A percentile compares a stretch with the other conserved stretches of the same genome.
These are phyloP conservation scores for Calonectria ilicicola DNA, from an alignment of 2,329 filamentous ascomycete species.

Conservation along the genomic window DNA sequence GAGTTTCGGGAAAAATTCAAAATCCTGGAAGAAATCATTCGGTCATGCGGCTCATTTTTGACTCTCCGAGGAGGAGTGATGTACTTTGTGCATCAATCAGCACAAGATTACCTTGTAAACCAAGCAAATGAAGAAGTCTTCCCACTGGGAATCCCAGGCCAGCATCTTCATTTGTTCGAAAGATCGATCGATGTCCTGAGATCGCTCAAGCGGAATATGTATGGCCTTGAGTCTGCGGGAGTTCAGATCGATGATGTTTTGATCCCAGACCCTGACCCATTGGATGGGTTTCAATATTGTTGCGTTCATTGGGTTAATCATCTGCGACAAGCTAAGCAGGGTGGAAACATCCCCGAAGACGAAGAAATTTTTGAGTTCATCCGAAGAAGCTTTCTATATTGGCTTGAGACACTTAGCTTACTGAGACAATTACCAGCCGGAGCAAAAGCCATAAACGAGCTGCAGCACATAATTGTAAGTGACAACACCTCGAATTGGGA, in stretches of 20 bases:
- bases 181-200: constrained; percentile 49
- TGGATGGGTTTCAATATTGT: constrained; percentile 30
- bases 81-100: constrained; percentile 57
- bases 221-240: constrained; percentile 39
- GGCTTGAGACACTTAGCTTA: constrained; percentile 57
- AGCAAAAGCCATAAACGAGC: neutral
- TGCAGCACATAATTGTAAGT: neutral
- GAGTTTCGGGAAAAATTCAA: constrained; percentile 8
- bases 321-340: neutral
- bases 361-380: neutral
- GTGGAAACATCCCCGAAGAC: neutral
- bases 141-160: constrained; percentile 36
- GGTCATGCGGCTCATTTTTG: constrained; percentile 53
- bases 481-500: neutral
- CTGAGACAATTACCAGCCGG: constrained; percentile 32
- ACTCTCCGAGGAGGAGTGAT: constrained; percentile 44
- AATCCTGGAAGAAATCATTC: constrained; percentile 44
- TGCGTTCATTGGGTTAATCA: constrained; percentile 39
- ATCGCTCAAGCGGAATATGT: constrained; percentile 51
- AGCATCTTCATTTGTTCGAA: constrained; percentile 48
- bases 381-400: constrained; percentile 46
- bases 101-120: constrained; percentile 54
- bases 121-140: constrained; percentile 43
- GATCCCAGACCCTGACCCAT: constrained; percentile 23
- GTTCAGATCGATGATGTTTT: constrained; percentile 20